Evolutionary conservation across 176 grass and related monocot species (phyloP).

Genomic region (Lolium multiflorum): DNA sequence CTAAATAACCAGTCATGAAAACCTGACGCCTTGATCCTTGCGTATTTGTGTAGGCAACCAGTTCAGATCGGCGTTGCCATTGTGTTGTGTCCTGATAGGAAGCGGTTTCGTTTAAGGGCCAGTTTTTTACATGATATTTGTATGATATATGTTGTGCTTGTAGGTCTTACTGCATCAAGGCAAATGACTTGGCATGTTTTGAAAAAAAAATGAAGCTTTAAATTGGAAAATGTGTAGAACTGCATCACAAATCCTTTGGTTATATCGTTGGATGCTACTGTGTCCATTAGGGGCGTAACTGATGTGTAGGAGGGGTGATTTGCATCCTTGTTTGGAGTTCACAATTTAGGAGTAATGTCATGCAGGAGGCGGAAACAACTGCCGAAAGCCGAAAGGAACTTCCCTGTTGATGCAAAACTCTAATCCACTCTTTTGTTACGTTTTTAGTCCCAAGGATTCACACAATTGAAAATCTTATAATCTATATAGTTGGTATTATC

Average conservation of each 20-base stretch:
- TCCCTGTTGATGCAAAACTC: neutral
- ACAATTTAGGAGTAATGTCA: neutral
- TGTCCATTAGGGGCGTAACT: neutral
- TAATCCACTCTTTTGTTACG: neutral
- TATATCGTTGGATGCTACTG: neutral
- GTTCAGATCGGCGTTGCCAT: neutral
- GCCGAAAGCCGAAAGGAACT: neutral
- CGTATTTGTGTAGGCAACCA: neutral
- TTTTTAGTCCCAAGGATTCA: neutral
- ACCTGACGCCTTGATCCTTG: slow-evolving; percentile 2
- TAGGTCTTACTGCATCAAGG: neutral
- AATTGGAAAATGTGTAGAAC: neutral
- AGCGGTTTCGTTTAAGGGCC: neutral
- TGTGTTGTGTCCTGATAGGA: neutral
- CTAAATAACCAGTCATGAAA: neutral
- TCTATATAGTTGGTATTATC: neutral
- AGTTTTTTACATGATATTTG: slow-evolving; percentile 1
- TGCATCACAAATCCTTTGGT: slow-evolving; percentile 21
- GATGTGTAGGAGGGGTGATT: neutral
- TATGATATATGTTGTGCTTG: neutral
- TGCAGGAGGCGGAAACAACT: neutral
- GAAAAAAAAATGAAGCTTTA: neutral
- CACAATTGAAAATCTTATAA: neutral
- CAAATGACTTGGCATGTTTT: neutral
- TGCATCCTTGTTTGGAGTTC: neutral